Evolutionary conservation across 2,329 filamentous ascomycete genomes (phyloP).

Genomic region (Pseudogymnoascus sp.): DNA sequence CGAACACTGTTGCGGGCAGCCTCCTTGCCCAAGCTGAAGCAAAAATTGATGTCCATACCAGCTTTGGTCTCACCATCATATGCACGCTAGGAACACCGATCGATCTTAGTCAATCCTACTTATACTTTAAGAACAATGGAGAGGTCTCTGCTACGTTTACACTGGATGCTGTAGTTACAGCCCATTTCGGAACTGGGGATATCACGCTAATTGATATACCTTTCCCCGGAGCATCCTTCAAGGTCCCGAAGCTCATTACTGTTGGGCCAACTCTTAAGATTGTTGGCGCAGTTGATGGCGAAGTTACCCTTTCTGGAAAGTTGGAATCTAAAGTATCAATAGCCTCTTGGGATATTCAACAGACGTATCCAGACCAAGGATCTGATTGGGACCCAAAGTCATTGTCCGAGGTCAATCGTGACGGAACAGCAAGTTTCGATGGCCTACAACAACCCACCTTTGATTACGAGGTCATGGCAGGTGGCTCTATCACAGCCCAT

Average conservation of each 20-base stretch:
- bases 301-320: conserved; percentile 19
- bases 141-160: conserved; percentile 10
- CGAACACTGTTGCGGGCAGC: conserved; percentile 9
- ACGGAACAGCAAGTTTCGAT: neutral
- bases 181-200: conserved; percentile 19
- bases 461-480: neutral
- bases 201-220: conserved; percentile 19
- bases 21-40: conserved; percentile 12
- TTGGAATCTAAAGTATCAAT: conserved; percentile 26
- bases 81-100: conserved; percentile 3
- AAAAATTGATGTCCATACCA: conserved; percentile 14
- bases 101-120: neutral
- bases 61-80: conserved; percentile 19
- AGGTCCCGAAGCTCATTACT: conserved; percentile 27
- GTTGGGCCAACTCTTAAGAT: conserved; percentile 29
- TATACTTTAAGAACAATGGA: neutral
- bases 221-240: conserved; percentile 26
- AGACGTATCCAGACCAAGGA: neutral
- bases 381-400: neutral
- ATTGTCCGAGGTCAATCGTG: neutral
- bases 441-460: neutral
- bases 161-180: conserved; percentile 1
- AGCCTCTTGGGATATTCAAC: conserved; percentile 23
- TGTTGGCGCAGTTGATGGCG: conserved; percentile 21
- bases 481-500: neutral